A percentile compares a stretch with the other conserved stretches of the same genome.
Conservation (phyloP, 805 yeast genomes). For the Candida germanica region DNA sequence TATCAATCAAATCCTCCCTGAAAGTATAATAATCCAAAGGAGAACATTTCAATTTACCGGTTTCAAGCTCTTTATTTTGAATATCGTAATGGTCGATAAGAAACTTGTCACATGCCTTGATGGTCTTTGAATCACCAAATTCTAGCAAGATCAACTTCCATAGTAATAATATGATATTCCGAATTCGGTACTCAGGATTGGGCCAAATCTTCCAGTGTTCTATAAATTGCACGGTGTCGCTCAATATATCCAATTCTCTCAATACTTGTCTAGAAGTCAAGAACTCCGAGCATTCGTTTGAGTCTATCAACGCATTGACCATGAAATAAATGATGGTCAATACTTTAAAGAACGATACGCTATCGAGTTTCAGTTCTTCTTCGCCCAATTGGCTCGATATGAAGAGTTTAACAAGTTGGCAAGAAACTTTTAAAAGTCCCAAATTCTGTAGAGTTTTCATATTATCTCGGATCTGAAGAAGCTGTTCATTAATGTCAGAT, state of each 20-base stretch:
- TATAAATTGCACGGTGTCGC: slow-evolving; percentile 45
- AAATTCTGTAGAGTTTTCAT: slow-evolving; percentile 10
- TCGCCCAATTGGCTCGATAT: slow-evolving; percentile 1
- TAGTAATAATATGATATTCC: slow-evolving; percentile 53
- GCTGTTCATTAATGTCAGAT: slow-evolving; percentile 15
- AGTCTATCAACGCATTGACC: slow-evolving; percentile 21
- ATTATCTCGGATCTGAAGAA: slow-evolving; percentile 12
- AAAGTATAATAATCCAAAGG: slow-evolving; percentile 85
- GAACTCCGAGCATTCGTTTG: slow-evolving; percentile 6
- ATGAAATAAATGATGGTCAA: slow-evolving; percentile 36
- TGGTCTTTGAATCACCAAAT: slow-evolving; percentile 54
- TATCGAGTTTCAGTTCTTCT: slow-evolving; percentile 2
- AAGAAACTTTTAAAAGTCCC: slow-evolving; percentile 1
- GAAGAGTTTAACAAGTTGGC: background rate
- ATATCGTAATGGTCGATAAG: slow-evolving; percentile 42
- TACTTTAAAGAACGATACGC: slow-evolving; percentile 20
- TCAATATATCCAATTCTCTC: slow-evolving; percentile 37
- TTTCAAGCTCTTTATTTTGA: slow-evolving; percentile 19
- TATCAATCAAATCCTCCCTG: slow-evolving; percentile 65
- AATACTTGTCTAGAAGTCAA: slow-evolving; percentile 18
- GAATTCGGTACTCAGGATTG: slow-evolving; percentile 39
- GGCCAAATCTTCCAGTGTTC: slow-evolving; percentile 67
- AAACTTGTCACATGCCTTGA: slow-evolving; percentile 44
- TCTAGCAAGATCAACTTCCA: slow-evolving; percentile 55
- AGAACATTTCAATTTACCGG: slow-evolving; percentile 49